Evolutionary conservation across 345 rosid genomes (phyloP).

Genomic region (Citrus hindsii): DNA sequence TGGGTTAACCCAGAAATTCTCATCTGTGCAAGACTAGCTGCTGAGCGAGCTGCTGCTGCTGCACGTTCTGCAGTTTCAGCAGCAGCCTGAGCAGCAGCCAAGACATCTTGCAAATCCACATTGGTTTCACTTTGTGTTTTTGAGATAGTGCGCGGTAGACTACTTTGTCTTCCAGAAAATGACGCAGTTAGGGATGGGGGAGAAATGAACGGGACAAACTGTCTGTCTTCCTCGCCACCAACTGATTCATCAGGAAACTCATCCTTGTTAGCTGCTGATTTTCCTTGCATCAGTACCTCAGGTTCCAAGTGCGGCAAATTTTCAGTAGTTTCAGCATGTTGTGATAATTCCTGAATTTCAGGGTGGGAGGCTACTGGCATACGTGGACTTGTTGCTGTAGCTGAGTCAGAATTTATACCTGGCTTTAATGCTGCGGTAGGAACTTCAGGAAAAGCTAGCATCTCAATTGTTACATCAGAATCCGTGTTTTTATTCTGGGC

Average conservation of each 20-base stretch:
- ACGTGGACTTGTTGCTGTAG: slow-evolving; percentile 29
- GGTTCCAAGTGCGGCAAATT: slow-evolving; percentile 31
- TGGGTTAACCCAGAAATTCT: slow-evolving; percentile 66
- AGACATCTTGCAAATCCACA: slow-evolving; percentile 73
- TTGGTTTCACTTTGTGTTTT: slow-evolving; percentile 38
- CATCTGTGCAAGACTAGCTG: slow-evolving; percentile 87
- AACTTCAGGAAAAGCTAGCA: slow-evolving; percentile 72
- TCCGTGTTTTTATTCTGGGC: slow-evolving; percentile 38
- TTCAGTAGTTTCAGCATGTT: slow-evolving; percentile 21
- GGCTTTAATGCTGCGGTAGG: slow-evolving; percentile 53
- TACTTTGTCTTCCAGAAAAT: slow-evolving; percentile 18
- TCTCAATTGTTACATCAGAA: slow-evolving; percentile 54
- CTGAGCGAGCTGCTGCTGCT: slow-evolving; percentile 86
- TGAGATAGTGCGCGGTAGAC: slow-evolving; percentile 19
- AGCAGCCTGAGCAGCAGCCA: slow-evolving; percentile 88
- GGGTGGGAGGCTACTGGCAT: slow-evolving; percentile 16
- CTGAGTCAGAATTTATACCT: slow-evolving; percentile 30
- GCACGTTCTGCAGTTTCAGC: slow-evolving; percentile 90
- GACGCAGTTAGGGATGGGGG: slow-evolving; percentile 39
- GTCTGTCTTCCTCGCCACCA: slow-evolving; percentile 42
- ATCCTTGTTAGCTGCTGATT: slow-evolving; percentile 23
- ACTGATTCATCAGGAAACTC: slow-evolving; percentile 28
- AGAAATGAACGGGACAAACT: slow-evolving; percentile 58
- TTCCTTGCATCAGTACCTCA: slow-evolving; percentile 26
- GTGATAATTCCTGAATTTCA: slow-evolving; percentile 30